Evolutionary conservation across 2,329 filamentous ascomycete genomes (phyloP).

Genomic region (Paracoccidioides lutzii): DNA sequence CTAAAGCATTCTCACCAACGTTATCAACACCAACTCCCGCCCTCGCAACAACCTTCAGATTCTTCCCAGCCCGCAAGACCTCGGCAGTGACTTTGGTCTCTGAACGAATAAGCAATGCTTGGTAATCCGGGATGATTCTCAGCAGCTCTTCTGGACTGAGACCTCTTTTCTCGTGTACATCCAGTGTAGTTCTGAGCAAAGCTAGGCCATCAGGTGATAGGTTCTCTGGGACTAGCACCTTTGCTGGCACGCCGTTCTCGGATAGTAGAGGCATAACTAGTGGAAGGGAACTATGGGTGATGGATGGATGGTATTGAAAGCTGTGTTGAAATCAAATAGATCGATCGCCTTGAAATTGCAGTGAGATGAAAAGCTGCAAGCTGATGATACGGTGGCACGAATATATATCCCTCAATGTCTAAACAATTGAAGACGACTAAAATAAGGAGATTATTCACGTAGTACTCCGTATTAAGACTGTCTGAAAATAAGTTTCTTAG

Average conservation of each 20-base stretch:
- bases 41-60: slow-evolving; percentile 63
- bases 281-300: not conserved
- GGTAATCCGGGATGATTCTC: slow-evolving; percentile 55
- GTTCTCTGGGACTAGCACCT: slow-evolving; percentile 65
- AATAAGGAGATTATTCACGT: not conserved
- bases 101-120: slow-evolving; percentile 66
- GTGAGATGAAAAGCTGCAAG: not conserved
- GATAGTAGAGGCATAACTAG: slow-evolving; percentile 15
- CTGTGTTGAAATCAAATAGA: not conserved
- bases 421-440: too few relatives aligned
- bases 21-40: slow-evolving; percentile 77
- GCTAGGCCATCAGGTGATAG: slow-evolving; percentile 66
- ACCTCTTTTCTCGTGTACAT: slow-evolving; percentile 55
- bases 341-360: not conserved
- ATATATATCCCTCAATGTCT: not conserved
- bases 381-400: not conserved
- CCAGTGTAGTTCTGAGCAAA: slow-evolving; percentile 51
- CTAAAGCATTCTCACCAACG: slow-evolving; percentile 36
- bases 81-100: slow-evolving; percentile 66
- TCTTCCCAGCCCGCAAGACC: slow-evolving; percentile 52
- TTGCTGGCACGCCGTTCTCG: slow-evolving; percentile 24
- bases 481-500: too few relatives aligned
- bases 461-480: too few relatives aligned
- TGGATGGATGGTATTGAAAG: not conserved
- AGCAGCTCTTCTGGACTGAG: slow-evolving; percentile 52